These are phyloP conservation scores for Alternaria longipes DNA, from an alignment of 2,329 filamentous ascomycete genomes.

Conservation along the genomic window DNA sequence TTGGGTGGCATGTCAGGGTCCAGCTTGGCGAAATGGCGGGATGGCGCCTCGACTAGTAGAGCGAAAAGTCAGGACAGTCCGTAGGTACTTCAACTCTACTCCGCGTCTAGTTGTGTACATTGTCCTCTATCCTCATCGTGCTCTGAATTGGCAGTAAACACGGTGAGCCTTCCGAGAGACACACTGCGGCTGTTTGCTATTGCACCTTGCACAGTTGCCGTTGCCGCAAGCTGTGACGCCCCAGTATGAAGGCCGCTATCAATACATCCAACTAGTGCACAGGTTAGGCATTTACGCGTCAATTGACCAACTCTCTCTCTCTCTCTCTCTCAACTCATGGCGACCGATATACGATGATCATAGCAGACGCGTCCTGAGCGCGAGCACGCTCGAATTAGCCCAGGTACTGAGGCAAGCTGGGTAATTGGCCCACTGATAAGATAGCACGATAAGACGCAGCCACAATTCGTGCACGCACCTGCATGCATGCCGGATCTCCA, in stretches of 20 bases:
- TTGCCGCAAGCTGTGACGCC: background rate
- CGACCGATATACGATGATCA: background rate
- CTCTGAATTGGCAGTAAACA: background rate
- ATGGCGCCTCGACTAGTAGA: conserved; percentile 8
- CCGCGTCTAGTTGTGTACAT: background rate
- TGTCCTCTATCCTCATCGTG: background rate
- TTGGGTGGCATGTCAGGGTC: conserved; percentile 28
- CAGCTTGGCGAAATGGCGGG: conserved; percentile 18
- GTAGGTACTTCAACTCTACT: background rate
- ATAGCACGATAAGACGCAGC: conserved; percentile 13
- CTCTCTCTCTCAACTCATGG: background rate
- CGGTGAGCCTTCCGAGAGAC: background rate
- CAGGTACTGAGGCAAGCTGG: background rate
- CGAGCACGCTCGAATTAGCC: background rate
- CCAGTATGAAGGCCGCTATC: background rate
- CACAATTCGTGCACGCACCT: conserved; percentile 6
- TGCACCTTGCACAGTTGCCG: background rate
- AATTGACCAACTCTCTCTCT: background rate
- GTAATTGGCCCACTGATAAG: background rate
- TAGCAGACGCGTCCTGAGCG: background rate
- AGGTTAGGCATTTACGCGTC: background rate
- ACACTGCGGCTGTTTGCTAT: background rate
- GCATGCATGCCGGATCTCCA: conserved; percentile 6
- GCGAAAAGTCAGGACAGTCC: background rate
- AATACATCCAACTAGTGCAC: background rate